Percentiles rank a stretch among this genome's conserved stretches.
These are phyloP conservation scores for Huntiella moniliformis DNA, from an alignment of 2,329 filamentous ascomycete genomes.

Conservation along the genomic window DNA sequence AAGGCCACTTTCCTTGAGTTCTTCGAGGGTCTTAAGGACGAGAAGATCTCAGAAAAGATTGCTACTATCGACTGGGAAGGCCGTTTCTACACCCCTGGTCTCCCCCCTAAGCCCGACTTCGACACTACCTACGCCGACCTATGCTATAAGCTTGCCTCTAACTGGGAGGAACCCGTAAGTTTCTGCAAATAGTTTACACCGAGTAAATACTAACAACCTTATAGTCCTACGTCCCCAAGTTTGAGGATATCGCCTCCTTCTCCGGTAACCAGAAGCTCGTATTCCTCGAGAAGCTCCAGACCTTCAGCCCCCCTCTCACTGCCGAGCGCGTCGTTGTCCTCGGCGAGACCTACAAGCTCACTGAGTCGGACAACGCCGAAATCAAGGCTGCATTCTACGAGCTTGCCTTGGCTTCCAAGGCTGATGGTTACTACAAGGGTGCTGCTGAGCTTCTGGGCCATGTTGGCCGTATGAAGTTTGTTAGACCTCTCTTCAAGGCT, in stretches of 20 bases:
- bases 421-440: slow-evolving; percentile 47
- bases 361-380: slow-evolving; percentile 67
- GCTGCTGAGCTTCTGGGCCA: slow-evolving; percentile 57
- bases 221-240: slow-evolving; percentile 41
- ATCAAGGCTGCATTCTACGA: slow-evolving; percentile 63
- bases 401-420: slow-evolving; percentile 58
- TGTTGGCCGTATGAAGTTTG: slow-evolving; percentile 95
- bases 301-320: slow-evolving; percentile 44
- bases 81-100: slow-evolving; percentile 73
- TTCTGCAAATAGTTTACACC: slow-evolving; percentile 15
- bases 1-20: slow-evolving; percentile 73
- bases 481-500: slow-evolving; percentile 63
- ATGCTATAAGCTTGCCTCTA: slow-evolving; percentile 63
- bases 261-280: slow-evolving; percentile 79
- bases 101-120: slow-evolving; percentile 79
- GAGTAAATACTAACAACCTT: neutral
- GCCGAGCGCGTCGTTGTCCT: slow-evolving; percentile 49
- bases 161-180: slow-evolving; percentile 51
- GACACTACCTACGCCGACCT: slow-evolving; percentile 73
- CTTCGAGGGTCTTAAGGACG: slow-evolving; percentile 49
- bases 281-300: slow-evolving; percentile 65
- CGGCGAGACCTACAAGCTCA: slow-evolving; percentile 55
- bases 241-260: slow-evolving; percentile 53
- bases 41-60: slow-evolving; percentile 43
- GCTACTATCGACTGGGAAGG: slow-evolving; percentile 70